Percentiles rank a stretch among this genome's conserved stretches.
phyloP scores from a whole-genome alignment of 371 early-diverging fungal genomes.

The Mucor plumbeus region DNA sequence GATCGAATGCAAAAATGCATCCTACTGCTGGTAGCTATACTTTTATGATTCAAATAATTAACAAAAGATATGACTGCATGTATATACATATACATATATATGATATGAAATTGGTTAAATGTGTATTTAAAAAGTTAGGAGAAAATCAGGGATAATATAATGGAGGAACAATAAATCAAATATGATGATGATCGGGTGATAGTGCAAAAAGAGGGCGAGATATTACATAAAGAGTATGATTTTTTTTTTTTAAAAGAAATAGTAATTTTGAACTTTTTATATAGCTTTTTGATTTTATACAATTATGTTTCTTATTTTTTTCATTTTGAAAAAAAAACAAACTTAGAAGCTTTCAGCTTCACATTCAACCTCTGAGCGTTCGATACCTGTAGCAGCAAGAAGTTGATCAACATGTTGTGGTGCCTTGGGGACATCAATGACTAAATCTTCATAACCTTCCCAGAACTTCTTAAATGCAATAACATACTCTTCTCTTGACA shows the following conservation, averaged over 20 bases:
- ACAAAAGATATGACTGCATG: too few relatives aligned
- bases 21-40: too few relatives aligned
- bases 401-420: conserved; percentile 70
- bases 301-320: background rate
- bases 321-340: background rate
- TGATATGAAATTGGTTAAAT: too few relatives aligned
- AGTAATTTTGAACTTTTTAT: conserved; percentile 9
- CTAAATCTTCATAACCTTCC: conserved; percentile 76
- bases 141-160: too few relatives aligned
- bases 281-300: conserved; percentile 12
- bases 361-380: conserved; percentile 55
- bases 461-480: conserved; percentile 66
- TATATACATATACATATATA: too few relatives aligned
- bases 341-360: conserved; percentile 22
- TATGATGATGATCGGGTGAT: too few relatives aligned
- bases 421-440: conserved; percentile 82
- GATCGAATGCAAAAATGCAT: too few relatives aligned
- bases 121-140: too few relatives aligned
- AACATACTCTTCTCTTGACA: conserved; percentile 47
- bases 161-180: too few relatives aligned
- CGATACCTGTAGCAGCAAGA: conserved; percentile 60
- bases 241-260: background rate
- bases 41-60: too few relatives aligned
- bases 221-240: too few relatives aligned
- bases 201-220: too few relatives aligned